A percentile compares a stretch with the other conserved stretches of the same genome.
phyloP scores from a whole-genome alignment of 2,329 filamentous ascomycete genomes.

The Colletotrichum lupini region DNA sequence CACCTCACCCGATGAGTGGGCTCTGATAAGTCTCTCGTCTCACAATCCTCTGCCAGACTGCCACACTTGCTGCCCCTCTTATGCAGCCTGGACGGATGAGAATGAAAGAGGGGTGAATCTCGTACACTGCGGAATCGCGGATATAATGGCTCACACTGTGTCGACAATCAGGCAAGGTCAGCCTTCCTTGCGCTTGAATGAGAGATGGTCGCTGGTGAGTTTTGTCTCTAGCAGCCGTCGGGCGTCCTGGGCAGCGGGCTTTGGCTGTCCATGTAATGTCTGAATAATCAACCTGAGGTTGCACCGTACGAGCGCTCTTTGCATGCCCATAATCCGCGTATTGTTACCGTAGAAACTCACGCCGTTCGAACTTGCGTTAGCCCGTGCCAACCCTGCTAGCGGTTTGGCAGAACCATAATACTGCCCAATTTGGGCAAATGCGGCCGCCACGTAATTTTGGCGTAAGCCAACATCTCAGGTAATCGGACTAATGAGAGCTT shows the following conservation, averaged over 20 bases:
- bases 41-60: constrained; percentile 13
- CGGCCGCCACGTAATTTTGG: too few species aligned
- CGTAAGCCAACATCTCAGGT: too few species aligned
- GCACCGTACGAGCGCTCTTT: not conserved
- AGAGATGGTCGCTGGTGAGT: not conserved
- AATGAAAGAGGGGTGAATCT: not conserved
- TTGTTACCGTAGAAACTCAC: too few species aligned
- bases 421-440: too few species aligned
- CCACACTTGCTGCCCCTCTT: not conserved
- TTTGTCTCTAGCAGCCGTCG: not conserved
- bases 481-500: too few species aligned
- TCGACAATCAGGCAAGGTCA: not conserved
- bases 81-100: not conserved
- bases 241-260: too few species aligned
- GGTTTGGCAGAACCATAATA: too few species aligned
- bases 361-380: too few species aligned
- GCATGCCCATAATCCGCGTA: constrained; percentile 1
- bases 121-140: not conserved
- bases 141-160: constrained; percentile 28
- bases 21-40: constrained; percentile 21
- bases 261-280: not conserved
- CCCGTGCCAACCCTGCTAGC: too few species aligned
- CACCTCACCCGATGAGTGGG: constrained; percentile 3
- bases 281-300: not conserved
- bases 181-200: not conserved